A percentile compares a stretch with the other conserved stretches of the same genome.
These are phyloP conservation scores for Curvularia spicifera DNA, from an alignment of 2,329 filamentous ascomycete genomes.

Conservation along the genomic window DNA sequence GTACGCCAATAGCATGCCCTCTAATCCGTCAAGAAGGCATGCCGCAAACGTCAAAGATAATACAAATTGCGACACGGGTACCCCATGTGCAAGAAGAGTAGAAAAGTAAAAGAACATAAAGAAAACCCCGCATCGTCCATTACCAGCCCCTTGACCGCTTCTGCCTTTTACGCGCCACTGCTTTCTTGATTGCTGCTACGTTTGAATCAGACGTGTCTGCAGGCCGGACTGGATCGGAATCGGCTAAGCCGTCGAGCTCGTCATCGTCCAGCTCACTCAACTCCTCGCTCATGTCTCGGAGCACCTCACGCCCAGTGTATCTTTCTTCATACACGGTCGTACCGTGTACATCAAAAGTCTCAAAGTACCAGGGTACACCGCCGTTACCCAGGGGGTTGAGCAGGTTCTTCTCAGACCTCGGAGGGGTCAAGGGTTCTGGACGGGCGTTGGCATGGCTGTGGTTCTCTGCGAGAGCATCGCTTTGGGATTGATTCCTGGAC, in stretches of 20 bases:
- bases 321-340: constrained; percentile 78
- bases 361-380: constrained; percentile 87
- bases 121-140: constrained; percentile 2
- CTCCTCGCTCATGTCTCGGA: constrained; percentile 78
- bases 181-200: constrained; percentile 38
- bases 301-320: constrained; percentile 75
- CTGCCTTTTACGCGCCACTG: constrained; percentile 40
- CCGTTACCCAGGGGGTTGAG: constrained; percentile 61
- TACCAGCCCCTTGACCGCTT: constrained; percentile 37
- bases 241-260: constrained; percentile 70
- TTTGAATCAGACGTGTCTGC: constrained; percentile 34
- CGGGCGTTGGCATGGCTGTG: constrained; percentile 24
- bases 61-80: constrained; percentile 23
- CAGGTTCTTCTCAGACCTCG: constrained; percentile 61
- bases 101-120: constrained; percentile 4
- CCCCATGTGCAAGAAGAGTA: constrained; percentile 18
- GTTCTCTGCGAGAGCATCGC: constrained; percentile 34
- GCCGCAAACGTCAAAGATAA: constrained; percentile 28
- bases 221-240: constrained; percentile 40
- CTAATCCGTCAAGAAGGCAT: constrained; percentile 23
- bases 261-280: constrained; percentile 92
- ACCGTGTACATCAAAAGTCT: constrained; percentile 77
- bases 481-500: constrained; percentile 19
- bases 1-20: constrained; percentile 24
- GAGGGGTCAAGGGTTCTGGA: constrained; percentile 67